Evolutionary conservation across 139 green algal species (phyloP), one percentile per base, ranked within the genome.

Genomic region (Chlamydomonas eustigma): DNA sequence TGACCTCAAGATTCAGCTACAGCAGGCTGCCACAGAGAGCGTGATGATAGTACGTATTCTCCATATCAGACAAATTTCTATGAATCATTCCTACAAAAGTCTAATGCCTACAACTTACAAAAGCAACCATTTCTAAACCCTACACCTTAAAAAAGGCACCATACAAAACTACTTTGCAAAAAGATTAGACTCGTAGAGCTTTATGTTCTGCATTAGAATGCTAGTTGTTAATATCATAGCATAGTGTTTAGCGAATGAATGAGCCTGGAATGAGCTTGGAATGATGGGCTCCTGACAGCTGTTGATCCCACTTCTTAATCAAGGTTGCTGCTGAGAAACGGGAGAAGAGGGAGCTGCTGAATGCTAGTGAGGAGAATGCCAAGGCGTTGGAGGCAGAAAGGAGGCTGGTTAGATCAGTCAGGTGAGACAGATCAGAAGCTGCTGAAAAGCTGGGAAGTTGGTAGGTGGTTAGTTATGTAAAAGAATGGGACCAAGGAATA

Each of bases 371-470:
- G 32, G 66, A 87, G 30, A 66, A 71, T 12, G 24, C 51, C 28
- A 39, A 78, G 64, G 64, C 77, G 0, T 77, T 89, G 63, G 75
- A 71, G 30, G 81, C 81, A 50, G 85, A 89, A 81, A 84, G 82
- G 77, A 71, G 68, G 37, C 75, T 87, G 58, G 77, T 86, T 30
- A 77, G 78, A 22, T 79, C 85, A 0, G 76, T 83, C 52, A 65
- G 81, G 72, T 82, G 66, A 6, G 74, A 24, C 3, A n/a, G n/a
- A n/a, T n/a, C n/a, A n/a, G n/a, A n/a, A n/a, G n/a, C n/a, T n/a
- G n/a, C n/a, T n/a, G n/a, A n/a, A n/a, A n/a, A n/a, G n/a, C n/a
- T n/a, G n/a, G n/a, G n/a, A n/a, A n/a, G n/a, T n/a, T n/a, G n/a
- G n/a, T n/a, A n/a, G n/a, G n/a, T n/a, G n/a, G n/a, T n/a, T n/a